These are phyloP conservation scores for Juglanconis sp. DNA, from an alignment of 2,329 filamentous ascomycete genomes.

Conservation along the genomic window DNA sequence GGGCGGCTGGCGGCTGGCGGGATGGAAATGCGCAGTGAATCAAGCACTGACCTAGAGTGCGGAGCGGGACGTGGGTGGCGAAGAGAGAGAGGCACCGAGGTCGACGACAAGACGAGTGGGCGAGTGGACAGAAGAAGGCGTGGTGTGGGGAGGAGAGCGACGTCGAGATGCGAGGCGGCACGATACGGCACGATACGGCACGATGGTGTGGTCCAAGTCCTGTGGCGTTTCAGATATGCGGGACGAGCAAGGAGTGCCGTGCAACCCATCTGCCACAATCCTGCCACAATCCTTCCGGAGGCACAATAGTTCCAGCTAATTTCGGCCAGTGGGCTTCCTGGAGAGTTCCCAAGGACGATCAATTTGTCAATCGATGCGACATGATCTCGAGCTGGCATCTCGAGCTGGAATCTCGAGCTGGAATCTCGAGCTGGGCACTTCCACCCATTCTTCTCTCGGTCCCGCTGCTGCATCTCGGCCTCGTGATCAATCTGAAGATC, in stretches of 20 bases:
- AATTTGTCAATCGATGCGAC: not conserved
- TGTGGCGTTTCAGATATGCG: slow-evolving; percentile 40
- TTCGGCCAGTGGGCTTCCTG: not conserved
- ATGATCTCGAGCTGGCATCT: too few relatives aligned
- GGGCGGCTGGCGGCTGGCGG: too few relatives aligned
- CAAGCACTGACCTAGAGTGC: not conserved
- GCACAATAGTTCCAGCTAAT: not conserved
- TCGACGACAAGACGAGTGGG: not conserved
- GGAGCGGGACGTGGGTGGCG: not conserved
- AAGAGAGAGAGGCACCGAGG: not conserved
- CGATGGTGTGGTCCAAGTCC: slow-evolving; percentile 23
- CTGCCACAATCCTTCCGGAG: not conserved
- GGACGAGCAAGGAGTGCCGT: slow-evolving; percentile 25
- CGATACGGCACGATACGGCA: slow-evolving; percentile 20
- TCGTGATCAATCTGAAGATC: too few relatives aligned
- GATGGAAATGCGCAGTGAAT: too few relatives aligned
- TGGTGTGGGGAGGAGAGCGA: not conserved
- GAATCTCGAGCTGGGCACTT: too few relatives aligned
- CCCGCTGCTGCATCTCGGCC: too few relatives aligned
- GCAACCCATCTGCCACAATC: slow-evolving; percentile 5
- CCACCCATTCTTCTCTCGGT: not conserved
- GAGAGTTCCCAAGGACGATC: not conserved
- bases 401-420: too few relatives aligned
- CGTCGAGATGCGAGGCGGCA: not conserved
- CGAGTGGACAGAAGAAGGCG: not conserved